Evolutionary conservation across 2,329 filamentous ascomycete species (phyloP).

Genomic region (Drechslera avenae): DNA sequence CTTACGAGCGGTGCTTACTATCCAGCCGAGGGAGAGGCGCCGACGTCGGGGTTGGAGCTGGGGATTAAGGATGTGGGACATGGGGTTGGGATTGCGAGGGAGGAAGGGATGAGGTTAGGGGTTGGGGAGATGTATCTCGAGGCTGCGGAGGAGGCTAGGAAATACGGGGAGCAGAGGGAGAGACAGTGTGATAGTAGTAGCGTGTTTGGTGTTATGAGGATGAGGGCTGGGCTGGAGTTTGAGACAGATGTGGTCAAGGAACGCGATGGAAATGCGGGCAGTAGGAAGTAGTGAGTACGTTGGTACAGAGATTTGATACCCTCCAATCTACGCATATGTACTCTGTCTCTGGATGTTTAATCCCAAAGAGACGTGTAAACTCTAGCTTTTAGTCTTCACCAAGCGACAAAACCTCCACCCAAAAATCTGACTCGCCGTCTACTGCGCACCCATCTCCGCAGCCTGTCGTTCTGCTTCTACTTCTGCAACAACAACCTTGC

Average conservation of each 20-base stretch:
- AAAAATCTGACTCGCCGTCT: background rate
- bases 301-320: background rate
- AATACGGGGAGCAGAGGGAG: slow-evolving; percentile 42
- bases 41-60: slow-evolving; percentile 57
- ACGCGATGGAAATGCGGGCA: slow-evolving; percentile 15
- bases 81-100: slow-evolving; percentile 53
- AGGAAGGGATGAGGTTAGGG: slow-evolving; percentile 48
- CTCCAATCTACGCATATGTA: background rate
- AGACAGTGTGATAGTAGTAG: slow-evolving; percentile 56
- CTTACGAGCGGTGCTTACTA: slow-evolving; percentile 36
- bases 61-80: slow-evolving; percentile 61
- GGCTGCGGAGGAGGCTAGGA: slow-evolving; percentile 53
- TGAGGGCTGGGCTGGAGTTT: slow-evolving; percentile 53
- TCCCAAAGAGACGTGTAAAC: too few species aligned
- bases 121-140: slow-evolving; percentile 53
- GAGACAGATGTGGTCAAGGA: slow-evolving; percentile 47
- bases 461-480: slow-evolving; percentile 59
- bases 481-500: slow-evolving; percentile 75
- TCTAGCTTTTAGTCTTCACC: slow-evolving; percentile 4
- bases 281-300: background rate
- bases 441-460: slow-evolving; percentile 32
- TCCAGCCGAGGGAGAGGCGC: slow-evolving; percentile 38
- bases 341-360: too few species aligned
- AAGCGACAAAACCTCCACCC: background rate
- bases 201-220: slow-evolving; percentile 57